Evolutionary conservation across 2,329 filamentous ascomycete genomes (phyloP).

Genomic region (Penicillium hordei): DNA sequence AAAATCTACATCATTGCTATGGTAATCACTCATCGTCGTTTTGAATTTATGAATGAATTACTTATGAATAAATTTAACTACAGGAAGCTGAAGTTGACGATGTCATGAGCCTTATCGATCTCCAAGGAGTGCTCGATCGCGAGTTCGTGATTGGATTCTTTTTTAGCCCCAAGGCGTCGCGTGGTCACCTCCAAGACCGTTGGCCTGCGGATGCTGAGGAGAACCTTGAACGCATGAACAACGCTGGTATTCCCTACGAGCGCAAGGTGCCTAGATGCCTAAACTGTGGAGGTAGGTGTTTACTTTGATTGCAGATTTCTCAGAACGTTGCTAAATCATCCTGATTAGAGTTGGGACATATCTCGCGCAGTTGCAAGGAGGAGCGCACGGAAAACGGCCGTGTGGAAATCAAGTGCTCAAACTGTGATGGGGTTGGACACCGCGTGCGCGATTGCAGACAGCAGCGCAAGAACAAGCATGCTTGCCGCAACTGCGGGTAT

Average conservation of each 20-base stretch:
- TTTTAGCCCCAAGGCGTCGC: conserved; percentile 48
- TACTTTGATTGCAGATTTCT: not conserved
- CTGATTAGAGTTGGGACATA: conserved; percentile 50
- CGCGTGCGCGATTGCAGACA: conserved; percentile 50
- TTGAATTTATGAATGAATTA: not conserved
- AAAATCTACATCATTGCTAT: conserved; percentile 55
- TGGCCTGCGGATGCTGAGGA: conserved; percentile 53
- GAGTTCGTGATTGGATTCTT: conserved; percentile 54
- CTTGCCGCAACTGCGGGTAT: conserved; percentile 57
- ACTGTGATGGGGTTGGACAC: conserved; percentile 50
- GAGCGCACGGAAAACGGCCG: conserved; percentile 43
- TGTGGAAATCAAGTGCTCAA: conserved; percentile 51
- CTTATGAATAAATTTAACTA: conserved; percentile 7
- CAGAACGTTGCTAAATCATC: conserved; percentile 1
- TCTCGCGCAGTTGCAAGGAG: conserved; percentile 47
- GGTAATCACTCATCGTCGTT: conserved; percentile 29
- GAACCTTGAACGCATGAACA: conserved; percentile 52
- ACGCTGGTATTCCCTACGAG: conserved; percentile 54
- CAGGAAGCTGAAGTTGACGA: conserved; percentile 45
- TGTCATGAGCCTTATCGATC: conserved; percentile 52
- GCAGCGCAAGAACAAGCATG: conserved; percentile 38
- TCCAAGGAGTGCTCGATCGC: conserved; percentile 54
- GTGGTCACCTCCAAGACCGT: conserved; percentile 45
- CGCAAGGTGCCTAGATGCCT: conserved; percentile 51
- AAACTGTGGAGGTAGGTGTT: conserved; percentile 49